phyloP scores from a whole-genome alignment of 495 filamentous ascomycete species.

The Aspergillus indologenus region DNA sequence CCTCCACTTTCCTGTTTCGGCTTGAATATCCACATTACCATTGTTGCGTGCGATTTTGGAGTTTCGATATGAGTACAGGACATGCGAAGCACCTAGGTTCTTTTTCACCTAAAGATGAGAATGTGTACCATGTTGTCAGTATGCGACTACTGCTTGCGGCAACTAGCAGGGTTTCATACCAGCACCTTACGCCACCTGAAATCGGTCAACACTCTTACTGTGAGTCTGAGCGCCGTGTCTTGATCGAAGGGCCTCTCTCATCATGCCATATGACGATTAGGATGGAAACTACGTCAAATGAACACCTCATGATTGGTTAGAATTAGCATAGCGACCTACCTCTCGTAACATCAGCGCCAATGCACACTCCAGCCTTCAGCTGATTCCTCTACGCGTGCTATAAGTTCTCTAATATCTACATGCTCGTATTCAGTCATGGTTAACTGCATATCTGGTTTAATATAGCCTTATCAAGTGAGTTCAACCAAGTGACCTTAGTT shows the following conservation, averaged over 20 bases:
- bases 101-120: not conserved
- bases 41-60: not conserved
- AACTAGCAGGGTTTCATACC: not conserved
- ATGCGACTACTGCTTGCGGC: not conserved
- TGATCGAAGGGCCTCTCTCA: not conserved
- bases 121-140: not conserved
- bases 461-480: too few relatives aligned
- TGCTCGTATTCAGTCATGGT: too few relatives aligned
- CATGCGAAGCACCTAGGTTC: not conserved
- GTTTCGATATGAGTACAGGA: not conserved
- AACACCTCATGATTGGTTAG: too few relatives aligned
- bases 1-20: conserved; percentile 16
- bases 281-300: too few relatives aligned
- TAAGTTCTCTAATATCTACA: too few relatives aligned
- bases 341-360: too few relatives aligned
- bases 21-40: not conserved
- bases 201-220: too few relatives aligned
- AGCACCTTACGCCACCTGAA: not conserved
- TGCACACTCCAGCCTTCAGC: too few relatives aligned
- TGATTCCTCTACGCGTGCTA: too few relatives aligned
- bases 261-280: not conserved
- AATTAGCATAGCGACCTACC: too few relatives aligned
- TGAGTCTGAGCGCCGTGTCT: not conserved
- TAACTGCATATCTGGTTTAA: too few relatives aligned
- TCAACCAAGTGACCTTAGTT: not conserved